Evolutionary conservation across 148 eudicot genomes (phyloP).

Genomic region (Nyssa sinensis): DNA sequence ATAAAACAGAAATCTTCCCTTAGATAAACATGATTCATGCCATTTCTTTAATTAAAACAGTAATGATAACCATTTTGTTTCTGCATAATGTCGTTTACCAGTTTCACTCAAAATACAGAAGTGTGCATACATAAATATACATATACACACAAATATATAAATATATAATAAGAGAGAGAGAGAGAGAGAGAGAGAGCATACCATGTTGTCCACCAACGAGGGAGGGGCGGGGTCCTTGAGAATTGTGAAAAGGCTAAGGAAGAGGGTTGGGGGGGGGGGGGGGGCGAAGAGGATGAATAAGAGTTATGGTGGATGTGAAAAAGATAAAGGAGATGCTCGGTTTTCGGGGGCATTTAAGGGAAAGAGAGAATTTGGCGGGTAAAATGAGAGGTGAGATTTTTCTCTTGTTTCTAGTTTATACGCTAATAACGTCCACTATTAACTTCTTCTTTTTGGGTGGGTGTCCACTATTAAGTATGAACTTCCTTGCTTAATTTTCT

Average conservation of each 20-base stretch:
- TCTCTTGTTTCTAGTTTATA: neutral
- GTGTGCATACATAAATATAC: neutral
- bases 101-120: neutral
- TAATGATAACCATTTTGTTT: neutral
- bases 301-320: slow-evolving; percentile 11
- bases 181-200: neutral
- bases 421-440: no score
- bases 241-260: neutral
- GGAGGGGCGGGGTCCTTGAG: neutral
- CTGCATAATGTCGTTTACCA: neutral
- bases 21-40: neutral
- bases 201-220: slow-evolving; percentile 12
- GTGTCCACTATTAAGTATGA: neutral
- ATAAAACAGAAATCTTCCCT: no score
- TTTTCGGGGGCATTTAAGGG: slow-evolving; percentile 1
- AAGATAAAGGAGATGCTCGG: slow-evolving; percentile 7
- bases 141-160: neutral
- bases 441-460: neutral
- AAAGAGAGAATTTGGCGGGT: slow-evolving; percentile 7
- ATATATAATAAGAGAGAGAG: neutral
- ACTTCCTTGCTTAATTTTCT: neutral
- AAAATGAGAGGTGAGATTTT: slow-evolving; percentile 2
- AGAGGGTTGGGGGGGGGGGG: neutral
- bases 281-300: slow-evolving; percentile 8
- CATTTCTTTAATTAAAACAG: neutral